phyloP scores from a whole-genome alignment of 352 stramenopile genomes.

The Globisporangium cederbergense region DNA sequence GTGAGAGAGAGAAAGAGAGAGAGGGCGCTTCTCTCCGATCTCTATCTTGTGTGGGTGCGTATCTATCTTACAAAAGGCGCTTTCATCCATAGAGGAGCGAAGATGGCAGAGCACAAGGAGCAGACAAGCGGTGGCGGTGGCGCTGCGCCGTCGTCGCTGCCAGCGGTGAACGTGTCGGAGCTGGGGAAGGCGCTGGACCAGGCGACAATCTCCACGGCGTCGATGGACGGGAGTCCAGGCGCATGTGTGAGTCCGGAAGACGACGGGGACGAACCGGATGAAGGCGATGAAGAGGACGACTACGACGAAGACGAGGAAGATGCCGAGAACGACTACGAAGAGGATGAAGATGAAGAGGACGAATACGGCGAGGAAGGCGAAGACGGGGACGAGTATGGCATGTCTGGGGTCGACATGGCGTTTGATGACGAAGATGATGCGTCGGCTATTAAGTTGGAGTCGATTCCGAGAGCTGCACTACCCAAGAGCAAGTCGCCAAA shows the following conservation, averaged over 20 bases:
- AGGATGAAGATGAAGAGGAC: conserved; percentile 14
- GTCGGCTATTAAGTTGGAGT: conserved; percentile 20
- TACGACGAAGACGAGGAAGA: conserved; percentile 14
- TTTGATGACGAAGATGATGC: conserved; percentile 11
- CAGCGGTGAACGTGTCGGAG: conserved; percentile 52
- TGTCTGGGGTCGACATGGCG: conserved; percentile 5
- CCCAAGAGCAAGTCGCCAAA: conserved; percentile 56
- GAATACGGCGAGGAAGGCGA: conserved; percentile 19
- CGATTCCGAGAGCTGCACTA: neutral
- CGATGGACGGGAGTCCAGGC: conserved; percentile 12
- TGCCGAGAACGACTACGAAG: conserved; percentile 1
- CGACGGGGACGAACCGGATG: conserved; percentile 16
- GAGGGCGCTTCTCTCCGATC: neutral
- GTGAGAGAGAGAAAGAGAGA: conserved; percentile 7
- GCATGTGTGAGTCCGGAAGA: conserved; percentile 7
- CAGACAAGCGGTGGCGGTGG: neutral
- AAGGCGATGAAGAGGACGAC: conserved; percentile 13
- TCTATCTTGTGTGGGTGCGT: too few species aligned
- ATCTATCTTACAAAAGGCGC: neutral
- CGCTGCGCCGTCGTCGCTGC: conserved; percentile 10
- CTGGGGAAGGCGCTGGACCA: conserved; percentile 75
- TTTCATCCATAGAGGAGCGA: neutral
- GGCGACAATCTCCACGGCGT: conserved; percentile 56
- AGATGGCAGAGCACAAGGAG: conserved; percentile 11
- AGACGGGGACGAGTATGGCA: conserved; percentile 18